phyloP scores from a whole-genome alignment of 2,329 filamentous ascomycete genomes.

The Cordyceps fumosorosea region DNA sequence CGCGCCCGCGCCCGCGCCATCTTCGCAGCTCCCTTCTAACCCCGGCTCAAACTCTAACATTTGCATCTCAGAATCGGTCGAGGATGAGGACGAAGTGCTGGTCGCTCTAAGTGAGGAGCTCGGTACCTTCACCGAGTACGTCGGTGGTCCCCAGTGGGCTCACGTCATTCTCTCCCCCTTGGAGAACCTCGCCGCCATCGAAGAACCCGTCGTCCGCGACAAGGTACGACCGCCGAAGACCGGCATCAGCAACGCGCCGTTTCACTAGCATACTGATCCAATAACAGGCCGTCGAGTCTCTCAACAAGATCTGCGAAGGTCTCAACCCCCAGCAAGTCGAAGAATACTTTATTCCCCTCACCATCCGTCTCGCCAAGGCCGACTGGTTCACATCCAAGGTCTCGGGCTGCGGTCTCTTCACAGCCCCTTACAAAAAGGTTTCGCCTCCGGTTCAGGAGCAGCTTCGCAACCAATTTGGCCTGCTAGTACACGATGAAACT shows the following conservation, averaged over 20 bases:
- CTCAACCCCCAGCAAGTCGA: constrained; percentile 89
- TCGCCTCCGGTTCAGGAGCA: constrained; percentile 82
- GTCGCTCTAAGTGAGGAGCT: constrained; percentile 96
- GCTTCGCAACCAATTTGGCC: constrained; percentile 84
- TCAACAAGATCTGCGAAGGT: constrained; percentile 97
- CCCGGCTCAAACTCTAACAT: constrained; percentile 18
- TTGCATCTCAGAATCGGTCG: constrained; percentile 73
- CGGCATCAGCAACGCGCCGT: neutral
- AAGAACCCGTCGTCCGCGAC: constrained; percentile 94
- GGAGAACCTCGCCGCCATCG: constrained; percentile 96
- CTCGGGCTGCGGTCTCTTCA: constrained; percentile 93
- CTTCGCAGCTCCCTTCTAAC: constrained; percentile 14
- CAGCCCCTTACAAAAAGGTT: constrained; percentile 86
- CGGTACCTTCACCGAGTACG: constrained; percentile 94
- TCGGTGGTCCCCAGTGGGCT: constrained; percentile 86
- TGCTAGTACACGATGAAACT: constrained; percentile 95
- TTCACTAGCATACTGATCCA: neutral
- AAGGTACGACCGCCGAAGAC: constrained; percentile 57
- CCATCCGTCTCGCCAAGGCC: constrained; percentile 92
- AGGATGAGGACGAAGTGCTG: constrained; percentile 97
- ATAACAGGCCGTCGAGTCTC: constrained; percentile 84
- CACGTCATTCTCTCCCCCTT: constrained; percentile 95
- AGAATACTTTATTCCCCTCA: constrained; percentile 94
- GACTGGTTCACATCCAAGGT: constrained; percentile 99
- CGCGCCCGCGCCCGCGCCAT: constrained; percentile 16